Base-by-base conservation (phyloP, 23 red algal genomes). In the Gracilaria domingensis region DNA sequence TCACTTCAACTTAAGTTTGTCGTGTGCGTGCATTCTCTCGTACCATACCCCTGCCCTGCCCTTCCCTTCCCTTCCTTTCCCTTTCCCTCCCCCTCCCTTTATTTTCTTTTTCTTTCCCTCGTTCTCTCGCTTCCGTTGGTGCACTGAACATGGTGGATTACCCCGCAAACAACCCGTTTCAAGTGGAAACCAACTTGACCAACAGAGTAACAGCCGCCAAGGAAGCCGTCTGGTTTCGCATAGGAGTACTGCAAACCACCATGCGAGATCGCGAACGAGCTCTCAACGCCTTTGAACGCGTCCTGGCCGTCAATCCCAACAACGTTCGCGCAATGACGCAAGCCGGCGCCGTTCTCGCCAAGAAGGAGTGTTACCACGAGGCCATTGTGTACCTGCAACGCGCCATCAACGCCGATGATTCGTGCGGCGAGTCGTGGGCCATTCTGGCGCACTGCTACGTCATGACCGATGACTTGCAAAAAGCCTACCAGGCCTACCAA, bases 401-500 rank as follows among this genome's bases (percentile, higher is more conserved):
- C 42, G 90, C 90, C 13, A 91, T 95, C 28, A 17, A 80, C 14
- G 58, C 83, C 20, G 71, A 91, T 29, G 29, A 80, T 11, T 90
- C 82, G 13, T 87, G 80, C 59, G 95, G 95, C 40, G 95, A 98
- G 62, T 86, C 95, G 33, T 98, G 95, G 95, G 88, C 91, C 16
- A 81, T 98, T 12, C 59, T 98, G 21, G 95, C 91, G n/a, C 93
- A 92, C 55, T 98, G 93, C 70, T 94, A 87, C 71, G 81, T 98
- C 30, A 98, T 95, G 90, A 94, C 91, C 1, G 91, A 95, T 56
- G 90, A 94, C 35, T 73, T 95, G 82, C 82, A 98, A 73, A 78
- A 81, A 38, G 95, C 95, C 29, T 98, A 98, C 73, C 76, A 91
- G 4, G 95, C 95, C 2, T 98, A 95, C 66, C 86, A 98, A 62